phyloP scores from a whole-genome alignment of 2,329 filamentous ascomycete genomes.

The Fusarium armeniacum region DNA sequence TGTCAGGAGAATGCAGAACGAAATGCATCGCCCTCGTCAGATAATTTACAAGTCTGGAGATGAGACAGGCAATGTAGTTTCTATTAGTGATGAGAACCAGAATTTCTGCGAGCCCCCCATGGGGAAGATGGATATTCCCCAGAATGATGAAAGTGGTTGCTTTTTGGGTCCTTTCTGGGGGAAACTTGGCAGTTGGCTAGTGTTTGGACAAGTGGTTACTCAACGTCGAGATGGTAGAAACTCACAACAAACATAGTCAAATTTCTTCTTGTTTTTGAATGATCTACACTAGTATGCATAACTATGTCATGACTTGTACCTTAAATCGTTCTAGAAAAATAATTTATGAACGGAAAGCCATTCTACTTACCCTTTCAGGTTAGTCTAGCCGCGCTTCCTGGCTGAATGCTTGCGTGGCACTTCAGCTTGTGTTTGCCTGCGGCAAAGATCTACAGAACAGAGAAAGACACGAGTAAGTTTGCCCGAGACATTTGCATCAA shows the following conservation, averaged over 20 bases:
- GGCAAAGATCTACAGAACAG: constrained; percentile 30
- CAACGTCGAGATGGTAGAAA: not conserved
- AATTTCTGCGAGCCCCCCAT: constrained; percentile 17
- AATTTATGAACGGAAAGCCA: not conserved
- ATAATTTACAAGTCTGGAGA: not conserved
- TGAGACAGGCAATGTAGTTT: constrained; percentile 1
- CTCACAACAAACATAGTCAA: not conserved
- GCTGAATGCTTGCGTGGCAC: constrained; percentile 5
- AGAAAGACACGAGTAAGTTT: constrained; percentile 18
- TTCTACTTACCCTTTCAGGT: not conserved
- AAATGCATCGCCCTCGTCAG: constrained; percentile 4
- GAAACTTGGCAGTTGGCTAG: not conserved
- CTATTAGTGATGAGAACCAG: constrained; percentile 30
- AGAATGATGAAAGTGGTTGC: constrained; percentile 9
- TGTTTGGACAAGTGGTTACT: not conserved
- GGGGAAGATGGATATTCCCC: constrained; percentile 34
- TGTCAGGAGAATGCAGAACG: not conserved
- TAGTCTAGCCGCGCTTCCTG: constrained; percentile 5
- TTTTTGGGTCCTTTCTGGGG: not conserved
- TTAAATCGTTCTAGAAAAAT: constrained; percentile 26
- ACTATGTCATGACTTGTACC: constrained; percentile 10
- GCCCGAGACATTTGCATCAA: constrained; percentile 3
- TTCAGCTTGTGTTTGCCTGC: not conserved
- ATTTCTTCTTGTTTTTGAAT: not conserved
- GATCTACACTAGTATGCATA: constrained; percentile 13